These are phyloP conservation scores for Entophlyctis helioformis DNA, from an alignment of 192 early-diverging fungal species.

Conservation along the genomic window DNA sequence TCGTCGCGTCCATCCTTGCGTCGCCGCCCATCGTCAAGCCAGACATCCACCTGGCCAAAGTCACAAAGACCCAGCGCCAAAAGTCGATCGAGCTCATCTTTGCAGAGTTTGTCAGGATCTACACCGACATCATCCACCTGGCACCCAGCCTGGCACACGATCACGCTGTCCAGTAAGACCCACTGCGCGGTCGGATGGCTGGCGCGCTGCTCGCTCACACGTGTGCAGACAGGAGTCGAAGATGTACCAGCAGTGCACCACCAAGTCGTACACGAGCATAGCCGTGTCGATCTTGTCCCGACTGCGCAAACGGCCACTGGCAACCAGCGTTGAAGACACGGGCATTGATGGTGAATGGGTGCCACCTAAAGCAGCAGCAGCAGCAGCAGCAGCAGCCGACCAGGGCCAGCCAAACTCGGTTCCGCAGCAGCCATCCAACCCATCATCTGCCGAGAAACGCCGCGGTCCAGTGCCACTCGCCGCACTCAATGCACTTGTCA, in stretches of 20 bases:
- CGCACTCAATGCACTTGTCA: slow-evolving; percentile 9
- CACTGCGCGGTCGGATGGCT: slow-evolving; percentile 15
- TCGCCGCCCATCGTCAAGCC: too few species aligned
- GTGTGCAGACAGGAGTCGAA: slow-evolving; percentile 18
- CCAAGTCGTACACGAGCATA: slow-evolving; percentile 5
- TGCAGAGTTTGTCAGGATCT: slow-evolving; percentile 46
- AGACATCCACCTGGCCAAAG: too few species aligned
- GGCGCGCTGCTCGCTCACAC: slow-evolving; percentile 31
- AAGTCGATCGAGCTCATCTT: slow-evolving; percentile 19
- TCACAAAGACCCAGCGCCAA: slow-evolving; percentile 19
- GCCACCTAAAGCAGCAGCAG: not conserved
- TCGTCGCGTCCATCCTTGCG: too few species aligned
- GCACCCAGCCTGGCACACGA: slow-evolving; percentile 26
- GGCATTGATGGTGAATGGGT: slow-evolving; percentile 55
- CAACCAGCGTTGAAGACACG: slow-evolving; percentile 27
- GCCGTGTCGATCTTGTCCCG: slow-evolving; percentile 32
- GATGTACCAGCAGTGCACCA: slow-evolving; percentile 3
- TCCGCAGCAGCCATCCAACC: not conserved
- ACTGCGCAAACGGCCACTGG: slow-evolving; percentile 41
- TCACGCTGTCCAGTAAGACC: slow-evolving; percentile 40
- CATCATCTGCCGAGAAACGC: slow-evolving; percentile 2
- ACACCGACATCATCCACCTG: slow-evolving; percentile 14
- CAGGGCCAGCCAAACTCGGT: not conserved
- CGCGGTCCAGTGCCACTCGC: slow-evolving; percentile 5
- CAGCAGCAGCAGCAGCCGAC: too few species aligned